Conservation (phyloP, 2,329 filamentous ascomycete genomes). For the Colletotrichum musicola region DNA sequence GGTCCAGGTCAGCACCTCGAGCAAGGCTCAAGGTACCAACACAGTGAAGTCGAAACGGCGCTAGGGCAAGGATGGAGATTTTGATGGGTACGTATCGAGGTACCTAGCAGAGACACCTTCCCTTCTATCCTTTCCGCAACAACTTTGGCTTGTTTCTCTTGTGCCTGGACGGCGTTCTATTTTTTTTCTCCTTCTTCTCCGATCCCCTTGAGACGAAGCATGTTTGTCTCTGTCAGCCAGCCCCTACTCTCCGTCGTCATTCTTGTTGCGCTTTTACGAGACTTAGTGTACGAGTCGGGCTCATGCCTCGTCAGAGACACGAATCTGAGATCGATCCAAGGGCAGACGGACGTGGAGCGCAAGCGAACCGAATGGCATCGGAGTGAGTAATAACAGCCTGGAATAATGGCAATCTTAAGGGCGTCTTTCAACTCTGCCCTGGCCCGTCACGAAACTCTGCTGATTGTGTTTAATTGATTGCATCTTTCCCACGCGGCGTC, state of each 20-base stretch:
- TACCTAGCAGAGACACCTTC: no score
- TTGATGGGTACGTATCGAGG: constrained; percentile 8
- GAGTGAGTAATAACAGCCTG: no score
- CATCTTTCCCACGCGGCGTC: constrained; percentile 29
- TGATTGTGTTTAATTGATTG: constrained; percentile 26
- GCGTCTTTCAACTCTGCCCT: constrained; percentile 3
- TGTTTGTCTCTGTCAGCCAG: constrained; percentile 16
- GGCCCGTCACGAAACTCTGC: constrained; percentile 13
- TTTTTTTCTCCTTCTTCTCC: neutral
- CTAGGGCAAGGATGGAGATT: constrained; percentile 33
- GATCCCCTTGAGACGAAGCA: neutral
- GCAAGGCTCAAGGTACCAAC: constrained; percentile 14
- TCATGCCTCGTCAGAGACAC: constrained; percentile 9
- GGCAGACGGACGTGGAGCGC: neutral
- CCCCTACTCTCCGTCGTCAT: neutral
- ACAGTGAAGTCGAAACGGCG: constrained; percentile 33
- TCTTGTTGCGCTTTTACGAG: neutral
- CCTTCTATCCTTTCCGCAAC: no score
- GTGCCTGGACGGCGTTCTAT: neutral
- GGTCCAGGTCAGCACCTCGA: no score
- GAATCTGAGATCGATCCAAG: constrained; percentile 9
- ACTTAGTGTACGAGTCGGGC: neutral
- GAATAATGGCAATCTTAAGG: no score
- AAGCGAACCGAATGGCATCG: no score
- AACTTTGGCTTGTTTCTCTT: no score